phyloP scores from a whole-genome alignment of 2,329 filamentous ascomycete genomes.

The Endoconidiophora laricicola region DNA sequence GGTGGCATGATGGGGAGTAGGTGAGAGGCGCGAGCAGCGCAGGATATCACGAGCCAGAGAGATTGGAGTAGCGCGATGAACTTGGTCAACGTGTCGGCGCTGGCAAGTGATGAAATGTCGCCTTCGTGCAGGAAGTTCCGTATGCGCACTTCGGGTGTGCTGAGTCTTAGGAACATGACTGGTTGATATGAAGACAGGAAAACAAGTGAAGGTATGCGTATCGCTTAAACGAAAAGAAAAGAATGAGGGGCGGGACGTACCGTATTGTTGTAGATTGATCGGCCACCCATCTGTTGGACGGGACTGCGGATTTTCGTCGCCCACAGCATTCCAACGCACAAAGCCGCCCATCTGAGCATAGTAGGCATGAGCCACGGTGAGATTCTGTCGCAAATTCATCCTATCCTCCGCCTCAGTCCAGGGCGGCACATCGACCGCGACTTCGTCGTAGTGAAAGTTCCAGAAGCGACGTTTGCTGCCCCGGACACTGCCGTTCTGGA shows the following conservation, averaged over 20 bases:
- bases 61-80: conserved; percentile 22
- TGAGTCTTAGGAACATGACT: conserved; percentile 4
- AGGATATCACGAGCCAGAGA: conserved; percentile 23
- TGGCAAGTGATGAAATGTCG: conserved; percentile 22
- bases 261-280: conserved; percentile 5
- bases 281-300: neutral
- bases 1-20: conserved; percentile 21
- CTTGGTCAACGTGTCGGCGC: conserved; percentile 21
- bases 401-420: neutral
- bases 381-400: conserved; percentile 11
- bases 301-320: neutral
- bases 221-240: conserved; percentile 1
- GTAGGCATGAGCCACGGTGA: conserved; percentile 19
- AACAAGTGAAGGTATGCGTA: neutral
- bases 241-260: neutral
- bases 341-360: conserved; percentile 20
- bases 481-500: too few relatives aligned
- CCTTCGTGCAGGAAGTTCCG: conserved; percentile 10
- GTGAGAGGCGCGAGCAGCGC: conserved; percentile 18
- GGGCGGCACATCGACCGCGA: neutral
- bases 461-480: neutral
- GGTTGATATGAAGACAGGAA: neutral
- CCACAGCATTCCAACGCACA: conserved; percentile 5
- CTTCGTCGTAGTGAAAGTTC: neutral
- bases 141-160: neutral